phyloP scores from a whole-genome alignment of 2,329 filamentous ascomycete genomes.

The Chaetoscypha palmicola region DNA sequence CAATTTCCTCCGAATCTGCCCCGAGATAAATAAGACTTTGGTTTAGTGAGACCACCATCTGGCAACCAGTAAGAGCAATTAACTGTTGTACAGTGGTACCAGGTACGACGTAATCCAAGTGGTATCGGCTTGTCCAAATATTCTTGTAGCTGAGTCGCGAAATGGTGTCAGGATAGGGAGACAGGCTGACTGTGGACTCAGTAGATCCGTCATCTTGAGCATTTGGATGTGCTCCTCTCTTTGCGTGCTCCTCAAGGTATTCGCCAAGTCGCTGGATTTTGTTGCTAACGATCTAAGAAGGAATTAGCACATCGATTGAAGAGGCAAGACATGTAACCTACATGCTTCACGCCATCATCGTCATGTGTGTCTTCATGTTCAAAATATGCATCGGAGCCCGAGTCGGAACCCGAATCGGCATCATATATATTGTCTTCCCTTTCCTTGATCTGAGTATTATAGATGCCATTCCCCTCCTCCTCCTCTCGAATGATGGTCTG shows the following conservation, averaged over 20 bases:
- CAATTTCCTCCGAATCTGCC: constrained; percentile 6
- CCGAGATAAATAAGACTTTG: constrained; percentile 18
- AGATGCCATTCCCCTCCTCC: constrained; percentile 6
- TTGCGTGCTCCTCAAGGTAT: too few relatives aligned
- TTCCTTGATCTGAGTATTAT: background rate
- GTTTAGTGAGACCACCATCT: constrained; percentile 16
- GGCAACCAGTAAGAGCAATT: constrained; percentile 16
- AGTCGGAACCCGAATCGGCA: constrained; percentile 8
- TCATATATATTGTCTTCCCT: background rate
- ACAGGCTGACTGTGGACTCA: too few relatives aligned
- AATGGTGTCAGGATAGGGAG: constrained; percentile 7
- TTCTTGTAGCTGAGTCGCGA: constrained; percentile 5
- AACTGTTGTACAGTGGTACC: constrained; percentile 12
- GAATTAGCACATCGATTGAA: constrained; percentile 4
- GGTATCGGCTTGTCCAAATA: constrained; percentile 9
- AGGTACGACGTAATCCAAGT: constrained; percentile 13
- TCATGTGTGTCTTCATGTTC: too few relatives aligned
- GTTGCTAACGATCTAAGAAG: constrained; percentile 14
- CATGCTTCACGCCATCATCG: too few relatives aligned
- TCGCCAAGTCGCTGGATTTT: constrained; percentile 17
- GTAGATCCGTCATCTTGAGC: too few relatives aligned
- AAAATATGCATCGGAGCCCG: constrained; percentile 4
- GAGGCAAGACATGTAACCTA: too few relatives aligned
- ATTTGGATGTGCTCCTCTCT: too few relatives aligned
- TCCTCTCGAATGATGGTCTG: constrained; percentile 15